These are phyloP conservation scores for Clarireedia paspali DNA, from an alignment of 2,329 filamentous ascomycete species.

Conservation along the genomic window DNA sequence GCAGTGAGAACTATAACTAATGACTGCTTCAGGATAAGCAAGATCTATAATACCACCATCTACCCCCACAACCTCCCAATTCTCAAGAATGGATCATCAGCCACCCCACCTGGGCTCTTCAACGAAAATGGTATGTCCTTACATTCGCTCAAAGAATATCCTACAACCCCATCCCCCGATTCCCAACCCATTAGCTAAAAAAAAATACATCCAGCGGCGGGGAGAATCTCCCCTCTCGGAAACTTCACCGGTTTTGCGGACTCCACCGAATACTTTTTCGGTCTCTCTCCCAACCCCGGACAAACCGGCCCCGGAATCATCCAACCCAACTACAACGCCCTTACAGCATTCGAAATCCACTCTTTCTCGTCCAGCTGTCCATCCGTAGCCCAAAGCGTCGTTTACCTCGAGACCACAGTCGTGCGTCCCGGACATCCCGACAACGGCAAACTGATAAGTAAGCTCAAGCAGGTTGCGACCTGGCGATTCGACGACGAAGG, in stretches of 20 bases:
- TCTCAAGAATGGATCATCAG: background rate
- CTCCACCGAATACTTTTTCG: conserved; percentile 39
- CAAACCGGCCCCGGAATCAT: conserved; percentile 7
- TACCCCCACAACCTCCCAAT: background rate
- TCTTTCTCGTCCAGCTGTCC: conserved; percentile 31
- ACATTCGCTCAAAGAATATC: background rate
- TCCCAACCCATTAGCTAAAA: background rate
- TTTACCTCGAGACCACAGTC: conserved; percentile 31
- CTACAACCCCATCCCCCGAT: background rate
- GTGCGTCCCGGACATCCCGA: conserved; percentile 27
- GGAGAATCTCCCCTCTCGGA: conserved; percentile 11
- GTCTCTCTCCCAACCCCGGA: conserved; percentile 31
- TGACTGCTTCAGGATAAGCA: conserved; percentile 9
- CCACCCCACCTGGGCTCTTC: background rate
- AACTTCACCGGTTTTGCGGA: conserved; percentile 36
- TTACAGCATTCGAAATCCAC: conserved; percentile 29
- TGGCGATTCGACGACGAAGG: conserved; percentile 39
- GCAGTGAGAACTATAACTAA: no score
- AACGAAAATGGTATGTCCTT: background rate
- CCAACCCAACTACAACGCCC: conserved; percentile 21
- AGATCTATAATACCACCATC: background rate
- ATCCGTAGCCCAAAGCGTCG: conserved; percentile 32
- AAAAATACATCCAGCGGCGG: background rate
- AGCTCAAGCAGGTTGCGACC: conserved; percentile 35
- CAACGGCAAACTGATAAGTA: conserved; percentile 28